Base-by-base conservation (phyloP, 176 grass and related monocot species). In the Oryza glaberrima region DNA sequence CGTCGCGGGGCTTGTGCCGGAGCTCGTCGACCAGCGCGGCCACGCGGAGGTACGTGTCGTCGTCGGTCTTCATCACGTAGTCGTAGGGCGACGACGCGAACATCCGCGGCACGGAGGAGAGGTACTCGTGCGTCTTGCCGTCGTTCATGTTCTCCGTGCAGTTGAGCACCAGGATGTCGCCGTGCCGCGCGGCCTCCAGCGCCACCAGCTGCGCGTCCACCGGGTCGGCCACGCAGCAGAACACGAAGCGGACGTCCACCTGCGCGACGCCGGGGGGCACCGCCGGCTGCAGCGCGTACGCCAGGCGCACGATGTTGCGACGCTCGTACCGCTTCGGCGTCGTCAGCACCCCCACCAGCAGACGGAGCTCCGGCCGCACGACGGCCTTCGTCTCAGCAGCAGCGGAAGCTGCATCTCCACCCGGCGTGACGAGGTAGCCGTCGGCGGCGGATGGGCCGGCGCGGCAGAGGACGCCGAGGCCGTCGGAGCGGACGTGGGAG, bases 61-160 rank as follows among this genome's bases (percentile, higher is more conserved):
- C 93, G 79, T 92, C 90, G 64, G 88, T 85, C 88, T 95, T 92
- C 83, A 92, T 90, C 2, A 93, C 83, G 80, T 93, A 95, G 83
- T 95, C 90, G 88, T 95, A 95, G 4, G 90, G 85, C 0, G 0
- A 0, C 1, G 8, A 4, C 16, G 65, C 65, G 74, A 77, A 83
- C 44, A 48, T 1, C 20, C 72, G 61, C 40, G 82, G 78, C 28
- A 89, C 83, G 3, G 78, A 28, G 49, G 94, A 93, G 51, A 93
- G 84, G 88, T 91, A 96, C 66, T 41, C 66, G 86, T 93, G 85
- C 34, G 94, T 96, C 91, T 96, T 96, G 49, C 94, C 94, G 69
- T 82, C 76, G 88, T 96, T 93, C 82, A 96, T 87, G 88, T 96
- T 96, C 91, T 96, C 94, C 17, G 82, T 47, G 90, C 93, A 94